Conservation (phyloP, 2,329 filamentous ascomycete genomes). For the Talaromyces marneffei region DNA sequence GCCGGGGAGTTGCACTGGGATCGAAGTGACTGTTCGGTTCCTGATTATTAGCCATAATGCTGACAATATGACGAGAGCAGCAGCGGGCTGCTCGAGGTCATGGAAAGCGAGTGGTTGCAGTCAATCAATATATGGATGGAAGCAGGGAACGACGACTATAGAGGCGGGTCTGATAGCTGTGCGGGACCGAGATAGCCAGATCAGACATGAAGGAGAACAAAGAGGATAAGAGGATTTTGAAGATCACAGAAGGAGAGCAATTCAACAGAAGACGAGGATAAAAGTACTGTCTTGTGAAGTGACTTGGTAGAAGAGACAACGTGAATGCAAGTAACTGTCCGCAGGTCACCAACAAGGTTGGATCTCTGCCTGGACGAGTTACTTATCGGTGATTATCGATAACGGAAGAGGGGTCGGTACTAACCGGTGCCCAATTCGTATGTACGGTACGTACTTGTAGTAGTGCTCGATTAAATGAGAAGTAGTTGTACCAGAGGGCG, state of each 20-base stretch:
- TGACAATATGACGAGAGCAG: slow-evolving; percentile 1
- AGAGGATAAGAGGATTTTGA: background rate
- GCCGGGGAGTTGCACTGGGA: slow-evolving; percentile 25
- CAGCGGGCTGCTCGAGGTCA: slow-evolving; percentile 5
- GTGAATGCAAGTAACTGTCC: background rate
- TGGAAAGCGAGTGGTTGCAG: background rate
- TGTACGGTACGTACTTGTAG: too few relatives aligned
- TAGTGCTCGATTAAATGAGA: background rate
- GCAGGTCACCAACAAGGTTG: background rate
- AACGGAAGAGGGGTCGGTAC: slow-evolving; percentile 2
- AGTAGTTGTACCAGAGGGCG: background rate
- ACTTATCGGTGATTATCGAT: slow-evolving; percentile 8
- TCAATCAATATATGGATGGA: slow-evolving; percentile 1
- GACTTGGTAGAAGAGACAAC: background rate
- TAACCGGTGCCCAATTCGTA: slow-evolving; percentile 8
- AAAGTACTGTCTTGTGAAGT: background rate
- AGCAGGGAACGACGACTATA: slow-evolving; percentile 6
- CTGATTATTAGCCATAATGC: slow-evolving; percentile 35
- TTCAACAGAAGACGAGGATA: background rate
- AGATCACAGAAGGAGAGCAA: background rate
- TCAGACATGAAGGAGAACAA: background rate
- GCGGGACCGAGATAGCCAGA: slow-evolving; percentile 1
- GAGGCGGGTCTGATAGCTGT: slow-evolving; percentile 3
- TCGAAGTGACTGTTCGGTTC: slow-evolving; percentile 28
- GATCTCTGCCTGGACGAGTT: background rate